These are phyloP conservation scores for Rhododendron henanense DNA, from an alignment of 148 eudicot species.

Conservation along the genomic window DNA sequence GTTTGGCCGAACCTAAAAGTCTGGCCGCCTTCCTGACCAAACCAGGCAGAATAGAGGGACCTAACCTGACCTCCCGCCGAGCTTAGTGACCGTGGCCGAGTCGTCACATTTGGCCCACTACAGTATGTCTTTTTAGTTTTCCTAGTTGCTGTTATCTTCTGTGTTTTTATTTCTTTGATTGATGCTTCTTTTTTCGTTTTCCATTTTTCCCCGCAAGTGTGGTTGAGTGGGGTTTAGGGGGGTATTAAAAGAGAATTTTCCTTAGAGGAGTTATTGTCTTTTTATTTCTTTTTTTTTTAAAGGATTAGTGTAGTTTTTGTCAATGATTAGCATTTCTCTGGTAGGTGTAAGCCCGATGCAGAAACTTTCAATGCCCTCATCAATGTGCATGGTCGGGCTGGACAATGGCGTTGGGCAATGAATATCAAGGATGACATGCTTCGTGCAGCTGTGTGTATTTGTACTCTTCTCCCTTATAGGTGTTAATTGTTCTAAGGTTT, in stretches of 20 bases:
- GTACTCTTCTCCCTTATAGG: slow-evolving; percentile 33
- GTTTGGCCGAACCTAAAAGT: too few relatives aligned
- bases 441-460: slow-evolving; percentile 87
- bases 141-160: neutral
- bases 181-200: neutral
- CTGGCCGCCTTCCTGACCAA: too few relatives aligned
- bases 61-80: too few relatives aligned
- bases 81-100: too few relatives aligned
- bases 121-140: neutral
- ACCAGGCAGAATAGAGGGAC: too few relatives aligned
- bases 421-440: slow-evolving; percentile 99
- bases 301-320: neutral
- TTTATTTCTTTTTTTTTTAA: neutral
- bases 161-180: neutral
- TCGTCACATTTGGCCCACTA: too few relatives aligned
- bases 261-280: neutral
- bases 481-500: slow-evolving; percentile 27
- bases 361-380: slow-evolving; percentile 92
- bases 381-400: slow-evolving; percentile 86
- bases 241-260: neutral
- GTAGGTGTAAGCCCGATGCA: slow-evolving; percentile 92
- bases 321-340: slow-evolving; percentile 1
- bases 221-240: neutral
- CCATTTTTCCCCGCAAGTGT: neutral
- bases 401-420: slow-evolving; percentile 97